These are phyloP conservation scores for Arabidopsis lyrata DNA, from an alignment of 441 rosid genomes.

Conservation along the genomic window DNA sequence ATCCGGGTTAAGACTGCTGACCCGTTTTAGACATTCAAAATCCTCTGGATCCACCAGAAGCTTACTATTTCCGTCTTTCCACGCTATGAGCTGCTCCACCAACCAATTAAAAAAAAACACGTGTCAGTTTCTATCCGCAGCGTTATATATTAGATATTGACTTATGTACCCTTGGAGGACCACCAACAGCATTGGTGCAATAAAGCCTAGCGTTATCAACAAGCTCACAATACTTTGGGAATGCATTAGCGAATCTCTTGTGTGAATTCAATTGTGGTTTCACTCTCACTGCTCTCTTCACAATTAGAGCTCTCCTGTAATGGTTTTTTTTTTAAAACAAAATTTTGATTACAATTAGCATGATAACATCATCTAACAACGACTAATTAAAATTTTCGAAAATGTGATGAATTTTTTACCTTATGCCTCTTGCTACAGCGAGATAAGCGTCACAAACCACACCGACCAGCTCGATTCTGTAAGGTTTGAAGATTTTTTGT, in stretches of 20 bases:
- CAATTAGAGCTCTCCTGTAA: conserved; percentile 79
- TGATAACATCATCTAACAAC: not conserved
- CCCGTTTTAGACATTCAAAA: conserved; percentile 54
- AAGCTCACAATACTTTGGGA: conserved; percentile 67
- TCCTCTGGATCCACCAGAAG: conserved; percentile 71
- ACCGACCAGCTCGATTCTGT: conserved; percentile 80
- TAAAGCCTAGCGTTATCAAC: conserved; percentile 83
- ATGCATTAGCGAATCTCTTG: conserved; percentile 78
- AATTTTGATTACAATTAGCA: not conserved
- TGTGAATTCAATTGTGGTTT: conserved; percentile 77
- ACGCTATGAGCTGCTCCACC: conserved; percentile 64
- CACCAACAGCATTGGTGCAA: conserved; percentile 69
- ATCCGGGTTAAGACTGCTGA: conserved; percentile 53
- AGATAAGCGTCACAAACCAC: conserved; percentile 91
- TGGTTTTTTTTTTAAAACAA: not conserved
- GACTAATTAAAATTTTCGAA: not conserved
- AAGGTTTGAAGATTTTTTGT: conserved; percentile 59
- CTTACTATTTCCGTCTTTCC: conserved; percentile 72
- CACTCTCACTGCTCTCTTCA: conserved; percentile 82
- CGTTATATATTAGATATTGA: not conserved
- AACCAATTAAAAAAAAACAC: not conserved
- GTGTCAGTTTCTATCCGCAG: not conserved
- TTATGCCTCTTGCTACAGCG: conserved; percentile 89
- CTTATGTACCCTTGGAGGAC: conserved; percentile 66
- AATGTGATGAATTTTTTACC: conserved; percentile 46